Evolutionary conservation across 345 rosid genomes (phyloP), one percentile per base, ranked within the genome.

Genomic region (Luvunga scandens): DNA sequence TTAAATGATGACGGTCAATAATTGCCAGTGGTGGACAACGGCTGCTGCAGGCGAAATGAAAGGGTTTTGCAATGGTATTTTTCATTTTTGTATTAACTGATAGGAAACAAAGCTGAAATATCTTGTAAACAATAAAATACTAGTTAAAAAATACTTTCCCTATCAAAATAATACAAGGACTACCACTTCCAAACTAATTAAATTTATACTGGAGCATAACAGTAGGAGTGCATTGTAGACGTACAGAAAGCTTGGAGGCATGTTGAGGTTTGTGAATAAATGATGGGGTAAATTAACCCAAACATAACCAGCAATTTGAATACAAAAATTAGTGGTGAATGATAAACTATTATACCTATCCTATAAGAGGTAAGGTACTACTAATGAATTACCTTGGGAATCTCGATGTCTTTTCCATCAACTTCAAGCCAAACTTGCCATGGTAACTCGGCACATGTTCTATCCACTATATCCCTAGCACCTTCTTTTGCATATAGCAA

Each of bases 371-470:
- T n/a, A n/a, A n/a, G n/a, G n/a, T n/a, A n/a, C n/a, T n/a, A n/a
- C n/a, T n/a, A n/a, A n/a, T n/a, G n/a, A n/a, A n/a, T n/a, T n/a
- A 93, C 97, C 93, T 87, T 88, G 22, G 97, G 97, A 33, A 93
- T 90, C 71, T 87, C 90, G 56, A 93, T 85, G 68, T 88, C 94
- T 83, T 85, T 83, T 57, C 95, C 97, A 81, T 93, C 97, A 63
- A 93, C 97, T 89, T 93, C 94, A 81, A 93, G 94, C 93, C 91
- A 90, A 57, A 90, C 92, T 71, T 93, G 91, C 97, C 93, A 89
- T 45, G 97, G 95, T 80, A 93, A 85, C 79, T 93, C 95, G 7
- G 94, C 93, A 86, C 94, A 91, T 71, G 97, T 88, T 86, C 97
- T 85, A 83, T 91, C 97, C 97, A 91, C 91, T 76, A 93, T 93